A percentile compares a stretch with the other conserved stretches of the same genome.
Conservation (phyloP, 768 basidiomycete genomes). For the Thelephora aurantiotincta region DNA sequence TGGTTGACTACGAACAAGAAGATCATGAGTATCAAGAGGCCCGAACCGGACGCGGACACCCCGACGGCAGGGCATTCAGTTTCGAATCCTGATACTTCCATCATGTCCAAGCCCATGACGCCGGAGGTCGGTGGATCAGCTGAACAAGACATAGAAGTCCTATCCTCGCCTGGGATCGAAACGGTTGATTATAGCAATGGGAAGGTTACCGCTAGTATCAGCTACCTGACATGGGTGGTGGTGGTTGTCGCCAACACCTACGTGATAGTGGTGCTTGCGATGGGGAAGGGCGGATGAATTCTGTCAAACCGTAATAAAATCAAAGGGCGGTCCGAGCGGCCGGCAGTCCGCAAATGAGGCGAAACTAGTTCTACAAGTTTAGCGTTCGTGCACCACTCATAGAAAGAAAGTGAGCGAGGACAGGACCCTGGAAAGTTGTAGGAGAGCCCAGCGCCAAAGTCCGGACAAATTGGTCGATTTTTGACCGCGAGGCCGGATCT, state of each 20-base stretch:
- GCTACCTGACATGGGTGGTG: slow-evolving; percentile 46
- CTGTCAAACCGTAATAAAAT: background rate
- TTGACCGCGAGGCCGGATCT: too few relatives aligned
- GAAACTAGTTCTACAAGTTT: too few relatives aligned
- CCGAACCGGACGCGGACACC: background rate
- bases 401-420: too few relatives aligned
- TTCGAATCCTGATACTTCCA: background rate
- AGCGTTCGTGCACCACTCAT: too few relatives aligned
- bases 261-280: slow-evolving; percentile 47
- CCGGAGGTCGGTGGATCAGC: background rate
- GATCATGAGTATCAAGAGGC: slow-evolving; percentile 52
- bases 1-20: slow-evolving; percentile 57
- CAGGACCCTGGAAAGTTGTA: too few relatives aligned
- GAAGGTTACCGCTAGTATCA: slow-evolving; percentile 32
- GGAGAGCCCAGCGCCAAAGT: too few relatives aligned
- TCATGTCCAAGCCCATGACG: background rate
- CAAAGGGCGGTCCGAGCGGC: background rate
- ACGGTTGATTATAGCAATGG: slow-evolving; percentile 53
- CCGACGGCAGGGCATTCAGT: background rate
- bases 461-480: too few relatives aligned
- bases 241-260: slow-evolving; percentile 65
- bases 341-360: too few relatives aligned
- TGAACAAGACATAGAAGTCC: background rate
- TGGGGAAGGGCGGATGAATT: slow-evolving; percentile 18
- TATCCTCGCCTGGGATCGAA: slow-evolving; percentile 9